Conservation (phyloP, 352 stramenopile species). For the Phytophthora citrophthora region DNA sequence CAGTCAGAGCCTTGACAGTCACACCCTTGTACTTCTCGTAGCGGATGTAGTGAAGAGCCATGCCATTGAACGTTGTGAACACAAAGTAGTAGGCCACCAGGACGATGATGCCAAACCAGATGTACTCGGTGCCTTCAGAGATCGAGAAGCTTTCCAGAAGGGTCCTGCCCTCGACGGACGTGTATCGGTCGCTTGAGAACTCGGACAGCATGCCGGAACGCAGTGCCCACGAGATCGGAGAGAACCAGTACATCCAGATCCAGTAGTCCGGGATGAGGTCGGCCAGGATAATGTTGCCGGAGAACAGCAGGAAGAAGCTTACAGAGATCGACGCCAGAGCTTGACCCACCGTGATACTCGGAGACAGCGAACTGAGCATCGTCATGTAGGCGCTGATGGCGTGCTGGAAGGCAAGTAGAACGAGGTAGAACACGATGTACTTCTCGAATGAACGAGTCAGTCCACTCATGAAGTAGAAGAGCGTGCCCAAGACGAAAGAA, state of each 20-base stretch:
- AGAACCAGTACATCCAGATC: constrained; percentile 86
- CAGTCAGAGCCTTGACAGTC: constrained; percentile 39
- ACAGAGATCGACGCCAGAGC: constrained; percentile 55
- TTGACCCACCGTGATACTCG: constrained; percentile 61
- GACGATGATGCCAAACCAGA: constrained; percentile 56
- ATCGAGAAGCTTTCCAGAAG: constrained; percentile 48
- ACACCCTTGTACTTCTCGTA: constrained; percentile 55
- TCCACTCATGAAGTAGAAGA: constrained; percentile 92
- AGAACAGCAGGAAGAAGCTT: constrained; percentile 75
- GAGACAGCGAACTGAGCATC: constrained; percentile 57
- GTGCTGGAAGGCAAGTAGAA: constrained; percentile 82
- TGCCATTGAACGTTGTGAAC: constrained; percentile 52
- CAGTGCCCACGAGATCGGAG: constrained; percentile 63
- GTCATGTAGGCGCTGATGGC: constrained; percentile 73
- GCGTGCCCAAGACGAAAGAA: constrained; percentile 61
- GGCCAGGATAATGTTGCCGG: constrained; percentile 73
- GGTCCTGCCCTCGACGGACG: constrained; percentile 3
- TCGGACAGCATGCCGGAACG: constrained; percentile 65
- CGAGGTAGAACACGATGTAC: constrained; percentile 80
- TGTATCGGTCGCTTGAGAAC: constrained; percentile 48
- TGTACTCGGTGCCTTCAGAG: constrained; percentile 43
- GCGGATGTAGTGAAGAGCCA: constrained; percentile 59
- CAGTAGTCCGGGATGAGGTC: constrained; percentile 74
- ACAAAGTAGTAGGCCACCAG: constrained; percentile 61
- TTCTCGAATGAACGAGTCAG: constrained; percentile 62